These are phyloP conservation scores for Cyberlindnera petersonii DNA, from an alignment of 805 yeast genomes.

Conservation along the genomic window DNA sequence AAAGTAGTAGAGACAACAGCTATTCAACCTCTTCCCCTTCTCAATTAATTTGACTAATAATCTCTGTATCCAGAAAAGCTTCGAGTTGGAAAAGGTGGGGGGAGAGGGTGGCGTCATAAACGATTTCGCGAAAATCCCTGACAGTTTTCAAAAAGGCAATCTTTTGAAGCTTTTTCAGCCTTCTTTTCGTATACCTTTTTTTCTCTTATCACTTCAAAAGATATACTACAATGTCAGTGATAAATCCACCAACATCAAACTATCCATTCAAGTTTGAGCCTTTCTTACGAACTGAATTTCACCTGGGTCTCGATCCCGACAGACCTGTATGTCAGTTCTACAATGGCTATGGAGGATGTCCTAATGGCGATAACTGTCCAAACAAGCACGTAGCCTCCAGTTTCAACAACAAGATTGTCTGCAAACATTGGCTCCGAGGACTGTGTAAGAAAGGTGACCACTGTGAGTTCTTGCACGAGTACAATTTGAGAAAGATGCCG, in stretches of 20 bases:
- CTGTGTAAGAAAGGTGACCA: conserved; percentile 94
- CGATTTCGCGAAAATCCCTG: conserved; percentile 17
- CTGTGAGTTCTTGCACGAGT: conserved; percentile 95
- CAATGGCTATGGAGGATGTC: conserved; percentile 69
- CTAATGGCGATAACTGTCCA: conserved; percentile 80
- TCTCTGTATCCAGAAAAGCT: too few species aligned
- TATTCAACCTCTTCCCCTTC: too few species aligned
- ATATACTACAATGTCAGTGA: conserved; percentile 29
- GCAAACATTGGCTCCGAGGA: conserved; percentile 98
- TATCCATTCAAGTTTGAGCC: conserved; percentile 71
- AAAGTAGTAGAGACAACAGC: neutral
- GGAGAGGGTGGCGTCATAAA: conserved; percentile 8
- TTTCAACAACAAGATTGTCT: conserved; percentile 76
- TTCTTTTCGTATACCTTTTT: neutral
- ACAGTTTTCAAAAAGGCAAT: too few species aligned
- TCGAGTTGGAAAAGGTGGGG: too few species aligned
- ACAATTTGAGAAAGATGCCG: conserved; percentile 91
- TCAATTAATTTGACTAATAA: too few species aligned
- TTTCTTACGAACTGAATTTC: conserved; percentile 72
- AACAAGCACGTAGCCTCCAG: conserved; percentile 75
- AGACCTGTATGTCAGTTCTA: conserved; percentile 81
- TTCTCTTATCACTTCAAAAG: neutral
- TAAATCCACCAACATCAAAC: conserved; percentile 37
- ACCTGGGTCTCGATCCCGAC: conserved; percentile 82
- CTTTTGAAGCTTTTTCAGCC: neutral